These are phyloP conservation scores for Cryphonectria radicalis DNA, from an alignment of 2,329 filamentous ascomycete species.

Conservation along the genomic window DNA sequence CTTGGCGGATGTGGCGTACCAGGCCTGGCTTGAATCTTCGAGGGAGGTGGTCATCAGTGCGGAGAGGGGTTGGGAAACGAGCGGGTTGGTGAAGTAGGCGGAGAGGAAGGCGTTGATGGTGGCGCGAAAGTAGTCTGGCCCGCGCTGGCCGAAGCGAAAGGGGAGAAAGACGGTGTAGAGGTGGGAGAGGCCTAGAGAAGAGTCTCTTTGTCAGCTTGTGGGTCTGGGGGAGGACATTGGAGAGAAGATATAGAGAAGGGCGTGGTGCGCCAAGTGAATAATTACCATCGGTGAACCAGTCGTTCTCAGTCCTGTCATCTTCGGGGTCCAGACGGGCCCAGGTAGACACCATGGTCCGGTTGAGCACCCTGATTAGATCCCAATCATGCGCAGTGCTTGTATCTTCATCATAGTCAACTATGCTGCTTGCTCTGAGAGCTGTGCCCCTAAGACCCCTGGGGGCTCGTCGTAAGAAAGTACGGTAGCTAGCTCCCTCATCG, in stretches of 20 bases:
- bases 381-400: conserved; percentile 31
- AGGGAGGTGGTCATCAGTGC: conserved; percentile 11
- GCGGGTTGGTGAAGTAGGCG: conserved; percentile 34
- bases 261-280: conserved; percentile 8
- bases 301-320: conserved; percentile 21
- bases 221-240: neutral
- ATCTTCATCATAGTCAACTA: conserved; percentile 33
- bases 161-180: conserved; percentile 33
- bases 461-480: conserved; percentile 31
- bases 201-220: conserved; percentile 19
- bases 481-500: conserved; percentile 30
- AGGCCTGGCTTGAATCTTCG: neutral
- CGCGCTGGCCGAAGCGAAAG: conserved; percentile 31
- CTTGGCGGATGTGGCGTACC: conserved; percentile 17
- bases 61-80: conserved; percentile 22
- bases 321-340: conserved; percentile 29
- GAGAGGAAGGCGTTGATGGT: conserved; percentile 32
- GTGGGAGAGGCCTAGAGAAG: conserved; percentile 12
- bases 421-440: conserved; percentile 28
- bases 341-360: conserved; percentile 31
- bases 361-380: conserved; percentile 32
- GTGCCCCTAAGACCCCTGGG: neutral
- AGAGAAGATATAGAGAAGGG: neutral
- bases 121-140: conserved; percentile 32
- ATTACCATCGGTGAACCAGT: conserved; percentile 31